These are phyloP conservation scores for Klebsormidium nitens DNA, from an alignment of 139 green algal species.

Conservation along the genomic window DNA sequence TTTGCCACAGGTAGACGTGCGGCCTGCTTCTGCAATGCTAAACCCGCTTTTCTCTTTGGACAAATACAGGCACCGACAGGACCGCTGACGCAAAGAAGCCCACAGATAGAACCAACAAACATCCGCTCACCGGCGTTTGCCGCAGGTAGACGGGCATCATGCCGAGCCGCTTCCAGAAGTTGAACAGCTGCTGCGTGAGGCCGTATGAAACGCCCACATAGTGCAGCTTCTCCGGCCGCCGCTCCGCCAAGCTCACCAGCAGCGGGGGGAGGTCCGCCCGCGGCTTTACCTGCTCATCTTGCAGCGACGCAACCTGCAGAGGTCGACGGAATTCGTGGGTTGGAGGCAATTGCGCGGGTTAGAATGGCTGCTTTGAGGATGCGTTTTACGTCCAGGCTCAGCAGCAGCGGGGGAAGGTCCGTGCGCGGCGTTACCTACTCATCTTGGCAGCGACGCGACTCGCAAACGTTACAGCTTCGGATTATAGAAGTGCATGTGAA, in stretches of 20 bases:
- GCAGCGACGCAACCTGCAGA: slow-evolving; percentile 47
- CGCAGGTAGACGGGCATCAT: slow-evolving; percentile 88
- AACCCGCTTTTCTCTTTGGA: no score
- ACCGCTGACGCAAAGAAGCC: slow-evolving; percentile 63
- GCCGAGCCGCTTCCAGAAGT: slow-evolving; percentile 77
- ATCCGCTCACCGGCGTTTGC: slow-evolving; percentile 70
- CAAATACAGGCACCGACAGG: not conserved
- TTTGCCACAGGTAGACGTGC: slow-evolving; percentile 92
- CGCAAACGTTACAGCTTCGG: no score
- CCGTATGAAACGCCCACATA: slow-evolving; percentile 91
- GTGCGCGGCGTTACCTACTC: no score
- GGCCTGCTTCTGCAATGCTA: no score
- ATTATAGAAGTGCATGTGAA: no score
- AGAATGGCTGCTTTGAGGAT: no score
- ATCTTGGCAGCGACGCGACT: no score
- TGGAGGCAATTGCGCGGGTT: no score
- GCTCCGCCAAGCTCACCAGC: slow-evolving; percentile 70
- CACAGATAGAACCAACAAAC: no score
- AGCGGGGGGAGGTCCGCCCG: slow-evolving; percentile 77
- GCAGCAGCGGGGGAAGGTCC: no score
- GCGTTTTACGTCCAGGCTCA: no score
- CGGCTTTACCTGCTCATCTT: slow-evolving; percentile 71
- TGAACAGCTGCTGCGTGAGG: slow-evolving; percentile 83
- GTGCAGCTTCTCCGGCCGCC: slow-evolving; percentile 77
- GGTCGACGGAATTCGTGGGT: no score